Evolutionary conservation across 192 early-diverging fungal species (phyloP), one percentile per base, ranked within the genome.

Genomic region (Allomyces javanicus): DNA sequence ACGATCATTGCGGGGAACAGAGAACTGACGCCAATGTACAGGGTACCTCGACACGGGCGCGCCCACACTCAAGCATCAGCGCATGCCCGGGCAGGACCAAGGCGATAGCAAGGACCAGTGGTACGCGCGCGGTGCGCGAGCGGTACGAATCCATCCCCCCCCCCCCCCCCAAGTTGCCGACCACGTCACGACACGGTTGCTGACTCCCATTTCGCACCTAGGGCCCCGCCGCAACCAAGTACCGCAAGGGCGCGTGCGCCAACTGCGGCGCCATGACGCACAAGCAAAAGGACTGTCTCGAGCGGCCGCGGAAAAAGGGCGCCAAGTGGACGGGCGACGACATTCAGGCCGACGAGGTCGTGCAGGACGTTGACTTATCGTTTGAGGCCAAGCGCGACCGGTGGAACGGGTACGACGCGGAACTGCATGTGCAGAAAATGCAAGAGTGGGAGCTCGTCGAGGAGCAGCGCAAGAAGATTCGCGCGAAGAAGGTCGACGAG

Each of bases 201-300:
- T 40, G 33, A 40, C 33, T 3, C 22, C 26, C 22, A 70, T 11
- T 22, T 25, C 23, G 66, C 71, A 58, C 70, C 23, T n/a, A 83
- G 64, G 91, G 89, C 11, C 82, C 81, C 14, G 89, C 91, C 10
- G 82, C 92, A 3, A 93, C 86, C 44, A 96, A 93, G 76, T 97
- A 85, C 74, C 79, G 92, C 64, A 93, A 90, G 63, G 95, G 95
- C 0, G 94, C 93, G 10, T 99, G 96, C 69, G 89, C 92, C 61
- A 99, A 99, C 76, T 99, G 95, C 73, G 96, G 96, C 21, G 93
- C 93, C n/a, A 77, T 85, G 77, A 85, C 90, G 26, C 96, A 99
- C 73, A 93, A 91, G 67, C 88, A 93, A 21, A 87, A 81, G 64
- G 91, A 95, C 50, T 99, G 96, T 72, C 76, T 97, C 62, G 96